Conservation (phyloP, 345 rosid genomes). For the Citrus mangshanensis region DNA sequence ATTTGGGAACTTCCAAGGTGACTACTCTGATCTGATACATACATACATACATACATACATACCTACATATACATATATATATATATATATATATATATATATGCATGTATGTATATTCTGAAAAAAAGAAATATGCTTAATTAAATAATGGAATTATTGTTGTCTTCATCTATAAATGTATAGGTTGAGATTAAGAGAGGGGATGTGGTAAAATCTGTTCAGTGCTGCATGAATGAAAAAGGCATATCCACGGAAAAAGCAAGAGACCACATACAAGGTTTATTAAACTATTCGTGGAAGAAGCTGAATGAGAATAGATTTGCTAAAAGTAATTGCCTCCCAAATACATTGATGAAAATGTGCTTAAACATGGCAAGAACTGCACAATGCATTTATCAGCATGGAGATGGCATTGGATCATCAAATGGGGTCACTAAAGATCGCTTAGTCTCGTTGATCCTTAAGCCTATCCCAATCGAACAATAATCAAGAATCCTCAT, state of each 20-base stretch:
- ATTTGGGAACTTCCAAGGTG: slow-evolving; percentile 6
- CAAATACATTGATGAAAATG: background rate
- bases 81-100: fast-evolving
- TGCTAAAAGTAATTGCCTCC: background rate
- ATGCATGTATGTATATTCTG: too few relatives aligned
- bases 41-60: too few relatives aligned
- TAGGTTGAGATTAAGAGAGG: slow-evolving; percentile 16
- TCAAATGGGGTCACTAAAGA: slow-evolving; percentile 4
- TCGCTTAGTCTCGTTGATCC: background rate
- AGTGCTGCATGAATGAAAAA: slow-evolving; percentile 18
- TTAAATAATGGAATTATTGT: too few relatives aligned
- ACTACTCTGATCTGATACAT: too few relatives aligned
- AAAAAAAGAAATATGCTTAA: too few relatives aligned
- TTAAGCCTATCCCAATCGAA: background rate
- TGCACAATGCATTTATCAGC: slow-evolving; percentile 5
- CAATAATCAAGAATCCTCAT: too few relatives aligned
- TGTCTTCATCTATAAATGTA: too few relatives aligned
- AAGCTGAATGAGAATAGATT: background rate
- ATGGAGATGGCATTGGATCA: slow-evolving; percentile 19
- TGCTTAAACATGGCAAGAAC: slow-evolving; percentile 11
- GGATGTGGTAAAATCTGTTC: background rate
- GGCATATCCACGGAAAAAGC: slow-evolving; percentile 12
- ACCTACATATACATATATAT: too few relatives aligned
- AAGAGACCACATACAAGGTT: background rate
- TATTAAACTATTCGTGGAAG: slow-evolving; percentile 3